Conservation (phyloP, 169 alveolate species). For the Cytauxzoon felis region DNA sequence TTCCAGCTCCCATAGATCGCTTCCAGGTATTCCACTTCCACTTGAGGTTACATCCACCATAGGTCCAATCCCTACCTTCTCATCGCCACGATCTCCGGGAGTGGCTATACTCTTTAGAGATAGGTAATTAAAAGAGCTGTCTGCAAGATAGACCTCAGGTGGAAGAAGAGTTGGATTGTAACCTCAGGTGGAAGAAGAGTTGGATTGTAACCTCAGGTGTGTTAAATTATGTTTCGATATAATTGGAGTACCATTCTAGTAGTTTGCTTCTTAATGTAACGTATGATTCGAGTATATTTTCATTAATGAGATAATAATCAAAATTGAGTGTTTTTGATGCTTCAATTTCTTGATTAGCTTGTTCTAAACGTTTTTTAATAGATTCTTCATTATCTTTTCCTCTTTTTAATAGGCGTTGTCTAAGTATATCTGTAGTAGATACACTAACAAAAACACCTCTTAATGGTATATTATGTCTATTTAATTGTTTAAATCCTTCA, state of each 20-base stretch:
- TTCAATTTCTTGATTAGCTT: conserved; percentile 79
- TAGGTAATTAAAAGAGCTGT: too few species aligned
- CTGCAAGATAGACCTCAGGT: too few species aligned
- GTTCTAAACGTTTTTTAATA: conserved; percentile 73
- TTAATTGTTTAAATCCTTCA: conserved; percentile 77
- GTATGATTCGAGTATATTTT: conserved; percentile 36
- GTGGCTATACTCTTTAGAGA: too few species aligned
- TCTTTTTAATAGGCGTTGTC: conserved; percentile 78
- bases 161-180: too few species aligned
- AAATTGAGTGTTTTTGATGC: conserved; percentile 51
- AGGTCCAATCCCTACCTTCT: too few species aligned
- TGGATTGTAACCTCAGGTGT: too few species aligned
- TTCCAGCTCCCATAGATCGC: too few species aligned
- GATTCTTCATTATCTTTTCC: conserved; percentile 80
- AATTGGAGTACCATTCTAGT: conserved; percentile 41
- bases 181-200: too few species aligned
- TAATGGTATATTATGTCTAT: conserved; percentile 39
- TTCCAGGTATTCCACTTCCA: too few species aligned
- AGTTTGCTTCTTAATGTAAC: background rate
- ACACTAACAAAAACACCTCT: conserved; percentile 77
- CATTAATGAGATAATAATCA: conserved; percentile 44
- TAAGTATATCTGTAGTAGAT: conserved; percentile 67
- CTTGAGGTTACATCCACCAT: too few species aligned
- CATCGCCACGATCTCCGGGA: too few species aligned
- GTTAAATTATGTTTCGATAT: too few species aligned